These are phyloP conservation scores for Verticillium dahliae DNA, from an alignment of 2,329 filamentous ascomycete species.

Conservation along the genomic window DNA sequence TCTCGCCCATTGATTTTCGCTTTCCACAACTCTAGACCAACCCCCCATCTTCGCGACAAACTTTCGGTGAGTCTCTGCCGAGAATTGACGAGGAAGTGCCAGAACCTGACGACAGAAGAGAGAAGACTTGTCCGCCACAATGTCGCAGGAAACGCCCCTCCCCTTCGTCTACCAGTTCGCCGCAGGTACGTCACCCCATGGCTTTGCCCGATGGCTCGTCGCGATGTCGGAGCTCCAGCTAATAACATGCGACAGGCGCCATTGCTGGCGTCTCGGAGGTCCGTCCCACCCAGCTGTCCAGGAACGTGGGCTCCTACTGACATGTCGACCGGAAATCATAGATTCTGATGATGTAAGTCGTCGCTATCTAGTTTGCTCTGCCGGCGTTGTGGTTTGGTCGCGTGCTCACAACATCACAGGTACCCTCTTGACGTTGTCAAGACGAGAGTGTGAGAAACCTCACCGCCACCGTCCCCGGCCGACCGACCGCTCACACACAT, in stretches of 20 bases:
- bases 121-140: slow-evolving; percentile 29
- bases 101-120: too few species aligned
- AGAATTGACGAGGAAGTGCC: neutral
- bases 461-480: slow-evolving; percentile 13
- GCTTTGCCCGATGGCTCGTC: slow-evolving; percentile 6
- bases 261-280: slow-evolving; percentile 98
- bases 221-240: slow-evolving; percentile 16
- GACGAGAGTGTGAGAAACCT: slow-evolving; percentile 75
- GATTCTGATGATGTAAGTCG: slow-evolving; percentile 78
- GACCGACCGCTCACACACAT: slow-evolving; percentile 14
- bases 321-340: slow-evolving; percentile 24
- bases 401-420: slow-evolving; percentile 44
- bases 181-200: slow-evolving; percentile 56
- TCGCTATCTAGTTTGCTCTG: neutral
- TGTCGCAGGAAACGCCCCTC: slow-evolving; percentile 67
- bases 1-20: slow-evolving; percentile 8
- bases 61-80: too few species aligned
- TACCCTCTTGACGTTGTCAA: slow-evolving; percentile 98
- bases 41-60: neutral
- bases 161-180: slow-evolving; percentile 94
- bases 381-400: slow-evolving; percentile 8
- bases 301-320: neutral
- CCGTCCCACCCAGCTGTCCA: slow-evolving; percentile 30
- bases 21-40: neutral
- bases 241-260: slow-evolving; percentile 52